Base-by-base conservation (phyloP, 805 yeast genomes). In the Kazachstania viticola region DNA sequence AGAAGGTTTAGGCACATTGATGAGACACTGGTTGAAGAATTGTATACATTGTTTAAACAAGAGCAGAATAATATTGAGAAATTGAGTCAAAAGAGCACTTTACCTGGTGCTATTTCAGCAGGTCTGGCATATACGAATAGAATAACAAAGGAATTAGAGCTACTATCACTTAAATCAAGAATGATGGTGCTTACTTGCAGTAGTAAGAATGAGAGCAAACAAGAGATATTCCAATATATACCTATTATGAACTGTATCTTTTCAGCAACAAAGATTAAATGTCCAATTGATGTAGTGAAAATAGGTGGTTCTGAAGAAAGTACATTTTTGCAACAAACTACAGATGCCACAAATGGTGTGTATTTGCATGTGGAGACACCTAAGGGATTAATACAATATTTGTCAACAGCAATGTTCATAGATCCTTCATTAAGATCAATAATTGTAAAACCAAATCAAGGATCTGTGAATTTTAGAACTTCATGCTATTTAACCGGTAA, bases 171-270 rank as follows among this genome's bases (percentile, higher is more conserved):
- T 36, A 75, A 79, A 30, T 75, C 95, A 0, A 67, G 87, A 29
- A 60, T 79, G 5, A 45, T 81, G 37, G 65, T 77, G 9, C 51
- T 80, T 3, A 55, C 61, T 3, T 54, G 60, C 29, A 60, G 60
- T 21, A 46, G 50, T 19, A 58, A 52, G 13, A 45, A 47, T 17
- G 73, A 75, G 37, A 73, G 78, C 41, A 83, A 75, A 39, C 85
- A 83, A 45, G 75, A 73, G 34, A 73, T 84, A 4, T 63, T 83
- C 32, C 83, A 82, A 36, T 93, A 91, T 54, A 82, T 88, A 27
- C 81, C 96, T 4, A 76, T 84, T 27, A 91, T 91, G 97, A 91
- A 91, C 56, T 70, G 91, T 37, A 88, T 91, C 19, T 91, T 91
- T 59, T 88, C 96, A 0, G 95, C 97, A 1, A 95, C 91, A 44